Conservation (phyloP, 305 asterid species). For the Fraxinus sp. region DNA sequence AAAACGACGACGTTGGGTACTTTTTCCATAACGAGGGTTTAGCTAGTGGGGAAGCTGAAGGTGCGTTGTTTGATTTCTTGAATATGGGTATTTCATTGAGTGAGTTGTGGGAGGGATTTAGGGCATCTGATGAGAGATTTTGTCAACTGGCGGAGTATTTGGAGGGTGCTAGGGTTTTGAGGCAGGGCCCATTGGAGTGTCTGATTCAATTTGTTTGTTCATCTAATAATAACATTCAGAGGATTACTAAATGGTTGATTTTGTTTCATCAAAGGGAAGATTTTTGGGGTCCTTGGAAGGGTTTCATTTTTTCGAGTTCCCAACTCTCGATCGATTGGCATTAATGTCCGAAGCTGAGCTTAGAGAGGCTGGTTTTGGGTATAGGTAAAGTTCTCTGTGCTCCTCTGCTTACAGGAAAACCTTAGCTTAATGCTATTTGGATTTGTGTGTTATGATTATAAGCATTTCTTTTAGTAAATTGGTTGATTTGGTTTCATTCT, state of each 20-base stretch:
- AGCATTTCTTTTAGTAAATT: background rate
- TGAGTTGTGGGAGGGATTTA: slow-evolving; percentile 72
- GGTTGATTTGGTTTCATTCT: background rate
- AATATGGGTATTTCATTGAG: slow-evolving; percentile 67
- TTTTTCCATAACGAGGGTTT: slow-evolving; percentile 43
- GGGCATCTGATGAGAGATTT: slow-evolving; percentile 72
- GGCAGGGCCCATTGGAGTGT: slow-evolving; percentile 94
- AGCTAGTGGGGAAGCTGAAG: slow-evolving; percentile 26
- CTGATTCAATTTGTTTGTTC: slow-evolving; percentile 90
- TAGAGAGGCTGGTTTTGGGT: slow-evolving; percentile 90
- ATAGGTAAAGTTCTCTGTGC: slow-evolving; percentile 51
- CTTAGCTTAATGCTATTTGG: background rate
- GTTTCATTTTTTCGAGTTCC: slow-evolving; percentile 69
- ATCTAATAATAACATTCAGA: slow-evolving; percentile 74
- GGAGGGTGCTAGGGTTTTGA: slow-evolving; percentile 87
- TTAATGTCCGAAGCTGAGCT: slow-evolving; percentile 65
- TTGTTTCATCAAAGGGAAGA: slow-evolving; percentile 68
- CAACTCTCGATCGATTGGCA: slow-evolving; percentile 60
- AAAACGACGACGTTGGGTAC: slow-evolving; percentile 57
- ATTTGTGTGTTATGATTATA: background rate
- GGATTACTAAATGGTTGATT: slow-evolving; percentile 91
- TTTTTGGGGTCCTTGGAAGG: slow-evolving; percentile 75
- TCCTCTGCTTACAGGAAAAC: background rate
- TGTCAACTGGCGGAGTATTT: slow-evolving; percentile 61
- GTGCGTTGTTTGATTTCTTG: slow-evolving; percentile 64